Base-by-base conservation (phyloP, 805 yeast genomes). In the Pichia gijzeniarum region DNA sequence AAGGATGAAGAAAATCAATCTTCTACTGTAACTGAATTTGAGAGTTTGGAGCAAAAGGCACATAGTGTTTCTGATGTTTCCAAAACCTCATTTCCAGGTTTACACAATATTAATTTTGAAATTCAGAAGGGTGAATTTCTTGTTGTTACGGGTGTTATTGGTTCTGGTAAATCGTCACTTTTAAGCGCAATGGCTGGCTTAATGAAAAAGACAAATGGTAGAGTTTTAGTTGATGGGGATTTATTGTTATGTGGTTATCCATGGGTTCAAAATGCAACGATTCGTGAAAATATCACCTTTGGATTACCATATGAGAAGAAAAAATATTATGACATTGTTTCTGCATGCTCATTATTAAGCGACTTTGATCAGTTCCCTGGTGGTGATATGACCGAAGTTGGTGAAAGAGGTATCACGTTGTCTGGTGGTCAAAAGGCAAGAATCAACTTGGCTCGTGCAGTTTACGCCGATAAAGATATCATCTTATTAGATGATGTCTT, bases 341-440 rank as follows among this genome's bases (percentile, higher is more conserved):
- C 71, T 33, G 82, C 82, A 1, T 86, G 95, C 63, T 80, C 88
- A 0, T 64, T 86, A 48, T 69, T 68, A 28, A 75, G 73, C 38
- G 95, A 86, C 62, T 69, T 86, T 51, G 73, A 74, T 4, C 71
- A 77, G 38, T 64, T 87, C 30, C 83, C 85, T 9, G 87, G 80
- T 33, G 91, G 91, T 27, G 95, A 87, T 55, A 56, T 63, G 44
- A 85, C 95, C 0, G 85, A 84, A 60, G 84, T 86, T 54, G 95
- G 95, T 50, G 95, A 86, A 60, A 73, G 86, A 60, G 95, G 95
- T 56, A 80, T 86, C 40, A 85, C 93, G 0, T 65, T 86, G 35
- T 82, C 91, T n/a, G 95, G 95, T 45, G 95, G 95, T 42, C 95
- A 86, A 61, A 86, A 86, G 67, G 91, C 95, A 0, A 74, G 95